Conservation (phyloP, 768 basidiomycete genomes). For the Clitopilus passeckerianus region DNA sequence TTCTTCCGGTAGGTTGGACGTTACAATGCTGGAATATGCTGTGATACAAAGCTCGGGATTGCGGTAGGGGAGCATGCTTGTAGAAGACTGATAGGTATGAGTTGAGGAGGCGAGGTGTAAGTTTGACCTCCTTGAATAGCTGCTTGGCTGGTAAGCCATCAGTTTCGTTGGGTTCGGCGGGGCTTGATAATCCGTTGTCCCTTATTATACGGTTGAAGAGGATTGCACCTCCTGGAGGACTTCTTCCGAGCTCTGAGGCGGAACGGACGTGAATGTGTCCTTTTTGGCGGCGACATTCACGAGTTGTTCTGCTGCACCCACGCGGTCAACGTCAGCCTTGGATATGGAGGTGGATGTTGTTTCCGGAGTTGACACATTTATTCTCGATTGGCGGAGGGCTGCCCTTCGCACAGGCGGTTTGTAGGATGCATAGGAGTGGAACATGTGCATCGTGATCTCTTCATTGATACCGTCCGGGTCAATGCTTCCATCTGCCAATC, state of each 20-base stretch:
- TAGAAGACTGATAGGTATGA: slow-evolving; percentile 81
- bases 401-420: slow-evolving; percentile 60
- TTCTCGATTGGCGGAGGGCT: slow-evolving; percentile 37
- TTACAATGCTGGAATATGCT: slow-evolving; percentile 38
- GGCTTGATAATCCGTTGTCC: slow-evolving; percentile 23
- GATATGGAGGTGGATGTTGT: not conserved
- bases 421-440: slow-evolving; percentile 85
- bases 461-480: slow-evolving; percentile 44
- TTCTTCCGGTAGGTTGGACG: slow-evolving; percentile 44
- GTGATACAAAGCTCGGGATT: slow-evolving; percentile 44
- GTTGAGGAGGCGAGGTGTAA: slow-evolving; percentile 65
- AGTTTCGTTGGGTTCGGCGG: slow-evolving; percentile 2
- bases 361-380: not conserved
- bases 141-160: slow-evolving; percentile 12
- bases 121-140: slow-evolving; percentile 52
- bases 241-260: slow-evolving; percentile 71
- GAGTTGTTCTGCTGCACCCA: slow-evolving; percentile 3
- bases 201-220: slow-evolving; percentile 59
- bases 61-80: slow-evolving; percentile 42
- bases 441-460: slow-evolving; percentile 75
- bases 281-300: not conserved
- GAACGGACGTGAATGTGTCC: slow-evolving; percentile 42
- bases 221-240: slow-evolving; percentile 64
- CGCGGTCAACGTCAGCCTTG: not conserved
- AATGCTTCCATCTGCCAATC: slow-evolving; percentile 14